A percentile compares a stretch with the other conserved stretches of the same genome.
These are phyloP conservation scores for Alternaria viburni DNA, from an alignment of 2,329 filamentous ascomycete species.

Conservation along the genomic window DNA sequence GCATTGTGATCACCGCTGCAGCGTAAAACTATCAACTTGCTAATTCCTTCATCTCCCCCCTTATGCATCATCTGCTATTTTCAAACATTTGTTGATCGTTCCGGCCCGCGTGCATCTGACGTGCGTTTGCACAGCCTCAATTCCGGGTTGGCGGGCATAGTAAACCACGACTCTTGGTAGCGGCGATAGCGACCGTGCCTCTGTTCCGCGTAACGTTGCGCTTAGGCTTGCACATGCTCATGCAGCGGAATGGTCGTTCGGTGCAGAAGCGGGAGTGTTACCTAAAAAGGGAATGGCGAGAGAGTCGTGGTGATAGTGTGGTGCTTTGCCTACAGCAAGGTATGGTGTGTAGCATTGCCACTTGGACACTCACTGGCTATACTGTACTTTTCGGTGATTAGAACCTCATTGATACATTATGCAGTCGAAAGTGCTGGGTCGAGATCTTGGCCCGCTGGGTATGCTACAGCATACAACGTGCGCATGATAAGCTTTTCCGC, in stretches of 20 bases:
- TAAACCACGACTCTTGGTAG: background rate
- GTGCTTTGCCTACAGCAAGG: background rate
- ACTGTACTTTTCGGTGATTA: background rate
- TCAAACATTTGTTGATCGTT: background rate
- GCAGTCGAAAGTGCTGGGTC: background rate
- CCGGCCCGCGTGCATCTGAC: slow-evolving; percentile 9
- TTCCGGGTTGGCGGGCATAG: background rate
- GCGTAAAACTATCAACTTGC: background rate
- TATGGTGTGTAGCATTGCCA: background rate
- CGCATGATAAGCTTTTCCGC: slow-evolving; percentile 19
- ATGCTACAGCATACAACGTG: slow-evolving; percentile 9
- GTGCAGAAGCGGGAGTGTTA: background rate
- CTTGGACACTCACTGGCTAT: background rate
- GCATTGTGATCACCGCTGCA: background rate
- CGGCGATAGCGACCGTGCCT: background rate
- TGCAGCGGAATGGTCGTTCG: background rate
- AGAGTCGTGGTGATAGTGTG: background rate
- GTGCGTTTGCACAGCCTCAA: slow-evolving; percentile 9
- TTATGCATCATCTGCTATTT: slow-evolving; percentile 9
- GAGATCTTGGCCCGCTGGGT: background rate
- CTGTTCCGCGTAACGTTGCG: background rate
- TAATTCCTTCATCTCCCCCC: background rate
- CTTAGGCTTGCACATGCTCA: background rate
- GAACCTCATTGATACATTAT: background rate
- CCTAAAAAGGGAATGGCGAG: background rate